Evolutionary conservation across 176 grass and related monocot species (phyloP).

Genomic region (Oryza glaberrima): DNA sequence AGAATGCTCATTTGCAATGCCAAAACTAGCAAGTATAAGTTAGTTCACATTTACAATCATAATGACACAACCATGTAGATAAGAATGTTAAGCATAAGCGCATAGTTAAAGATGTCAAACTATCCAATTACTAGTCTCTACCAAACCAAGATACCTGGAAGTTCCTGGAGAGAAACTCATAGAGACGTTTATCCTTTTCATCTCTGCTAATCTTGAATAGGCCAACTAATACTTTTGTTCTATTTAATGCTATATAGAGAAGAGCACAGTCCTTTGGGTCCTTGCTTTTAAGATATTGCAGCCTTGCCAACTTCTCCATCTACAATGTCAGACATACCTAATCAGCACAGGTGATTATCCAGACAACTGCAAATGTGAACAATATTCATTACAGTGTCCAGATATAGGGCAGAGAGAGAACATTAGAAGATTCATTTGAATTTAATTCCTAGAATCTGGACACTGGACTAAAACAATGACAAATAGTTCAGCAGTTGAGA

Average conservation of each 20-base stretch:
- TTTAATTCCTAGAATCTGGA: slow-evolving; percentile 32
- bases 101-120: slow-evolving; percentile 18
- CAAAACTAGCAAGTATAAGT: slow-evolving; percentile 39
- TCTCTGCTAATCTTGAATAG: slow-evolving; percentile 95
- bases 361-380: slow-evolving; percentile 45
- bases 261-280: slow-evolving; percentile 95
- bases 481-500: slow-evolving; percentile 33
- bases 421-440: slow-evolving; percentile 28
- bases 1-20: slow-evolving; percentile 11
- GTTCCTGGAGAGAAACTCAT: slow-evolving; percentile 87
- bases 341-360: slow-evolving; percentile 54
- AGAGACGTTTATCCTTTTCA: slow-evolving; percentile 83
- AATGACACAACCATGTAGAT: slow-evolving; percentile 11
- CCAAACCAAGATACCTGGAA: slow-evolving; percentile 67
- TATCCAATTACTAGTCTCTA: slow-evolving; percentile 25
- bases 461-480: slow-evolving; percentile 29
- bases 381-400: slow-evolving; percentile 29
- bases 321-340: slow-evolving; percentile 60
- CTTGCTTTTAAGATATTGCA: slow-evolving; percentile 92
- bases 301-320: slow-evolving; percentile 97
- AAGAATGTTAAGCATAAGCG: slow-evolving; percentile 20
- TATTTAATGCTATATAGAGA: slow-evolving; percentile 89
- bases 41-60: slow-evolving; percentile 20
- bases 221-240: slow-evolving; percentile 84
- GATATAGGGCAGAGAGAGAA: slow-evolving; percentile 29